Evolutionary conservation across 2,329 filamentous ascomycete genomes (phyloP), one percentile per base, ranked within the genome.

Genomic region (Exophiala calicioides): DNA sequence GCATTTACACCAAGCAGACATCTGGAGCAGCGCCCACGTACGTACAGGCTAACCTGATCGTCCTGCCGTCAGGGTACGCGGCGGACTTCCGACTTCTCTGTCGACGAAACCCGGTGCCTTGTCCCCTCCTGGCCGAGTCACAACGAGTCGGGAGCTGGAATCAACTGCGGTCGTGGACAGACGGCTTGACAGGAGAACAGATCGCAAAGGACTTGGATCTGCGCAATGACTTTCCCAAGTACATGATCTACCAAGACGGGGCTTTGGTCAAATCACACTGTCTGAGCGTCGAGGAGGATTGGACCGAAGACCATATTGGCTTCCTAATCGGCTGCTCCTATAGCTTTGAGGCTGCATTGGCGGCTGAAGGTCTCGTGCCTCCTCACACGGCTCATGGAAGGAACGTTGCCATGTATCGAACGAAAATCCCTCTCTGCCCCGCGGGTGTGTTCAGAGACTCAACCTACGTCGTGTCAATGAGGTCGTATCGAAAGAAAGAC

Each of bases 261-360:
- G 63, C 65, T 33, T 64, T 76, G 2, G 55, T 64, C 4, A 66
- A 67, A 15, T 60, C 63, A 0, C 65, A 68, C 12, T 64, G 65
- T 23, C 38, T 58, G 1, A 70, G 80, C 58, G 67, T 85, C 12
- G 56, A 63, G 1, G 57, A 64, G 2, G 62, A 79, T 30, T 85
- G 81, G 82, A 74, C 71, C 0, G 60, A 68, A 3, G 73, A 82
- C 53, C 79, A 85, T 55, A 75, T 81, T 18, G 81, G 72, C 0
- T 85, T 82, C 58, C 61, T 85, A 33, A 77, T 85, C 51, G 82
- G 81, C 6, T 85, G 81, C 60, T 80, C 75, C 1, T 85, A 77
- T 68, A 80, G 74, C 55, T 85, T 85, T 59, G 81, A 85, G 61
- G 65, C 70, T 2, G 80, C 80, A 3, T 71, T 85, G 16, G 58